These are phyloP conservation scores for Phytophthora megakarya DNA, from an alignment of 352 stramenopile genomes.

Conservation along the genomic window DNA sequence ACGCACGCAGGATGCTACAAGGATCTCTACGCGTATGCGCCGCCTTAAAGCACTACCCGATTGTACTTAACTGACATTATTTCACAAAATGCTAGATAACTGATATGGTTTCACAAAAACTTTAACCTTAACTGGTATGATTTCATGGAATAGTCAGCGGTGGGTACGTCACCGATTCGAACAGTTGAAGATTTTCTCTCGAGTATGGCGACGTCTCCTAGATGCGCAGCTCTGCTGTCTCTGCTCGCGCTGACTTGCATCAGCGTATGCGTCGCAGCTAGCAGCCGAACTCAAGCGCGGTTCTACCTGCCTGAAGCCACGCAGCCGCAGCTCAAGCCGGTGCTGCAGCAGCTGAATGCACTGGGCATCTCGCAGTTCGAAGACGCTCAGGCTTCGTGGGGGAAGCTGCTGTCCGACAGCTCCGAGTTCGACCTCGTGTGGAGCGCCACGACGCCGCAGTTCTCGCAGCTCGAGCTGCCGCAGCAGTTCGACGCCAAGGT, in stretches of 20 bases:
- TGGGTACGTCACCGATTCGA: slow-evolving; percentile 19
- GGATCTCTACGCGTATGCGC: too few relatives aligned
- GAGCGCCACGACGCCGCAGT: slow-evolving; percentile 42
- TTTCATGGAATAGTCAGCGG: slow-evolving; percentile 17
- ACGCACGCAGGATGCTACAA: too few relatives aligned
- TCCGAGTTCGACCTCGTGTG: slow-evolving; percentile 73
- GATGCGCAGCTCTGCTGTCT: slow-evolving; percentile 13
- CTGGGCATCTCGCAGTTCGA: slow-evolving; percentile 63
- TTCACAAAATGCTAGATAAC: too few relatives aligned
- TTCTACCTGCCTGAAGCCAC: slow-evolving; percentile 60
- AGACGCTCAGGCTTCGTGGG: slow-evolving; percentile 44
- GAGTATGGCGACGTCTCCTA: slow-evolving; percentile 10
- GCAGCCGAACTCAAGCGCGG: slow-evolving; percentile 35
- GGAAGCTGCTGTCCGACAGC: slow-evolving; percentile 45
- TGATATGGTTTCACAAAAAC: too few relatives aligned
- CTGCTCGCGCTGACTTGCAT: slow-evolving; percentile 21
- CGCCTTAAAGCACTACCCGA: too few relatives aligned
- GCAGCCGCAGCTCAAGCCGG: slow-evolving; percentile 41
- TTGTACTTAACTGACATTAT: too few relatives aligned
- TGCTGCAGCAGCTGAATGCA: slow-evolving; percentile 54
- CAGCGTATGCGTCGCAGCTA: background rate
- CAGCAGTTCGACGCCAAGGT: slow-evolving; percentile 55
- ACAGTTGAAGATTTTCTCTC: slow-evolving; percentile 23
- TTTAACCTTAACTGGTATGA: slow-evolving; percentile 16
- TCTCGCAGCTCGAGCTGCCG: slow-evolving; percentile 48